Conservation (phyloP, 345 rosid genomes). For the Citrus reticulata region DNA sequence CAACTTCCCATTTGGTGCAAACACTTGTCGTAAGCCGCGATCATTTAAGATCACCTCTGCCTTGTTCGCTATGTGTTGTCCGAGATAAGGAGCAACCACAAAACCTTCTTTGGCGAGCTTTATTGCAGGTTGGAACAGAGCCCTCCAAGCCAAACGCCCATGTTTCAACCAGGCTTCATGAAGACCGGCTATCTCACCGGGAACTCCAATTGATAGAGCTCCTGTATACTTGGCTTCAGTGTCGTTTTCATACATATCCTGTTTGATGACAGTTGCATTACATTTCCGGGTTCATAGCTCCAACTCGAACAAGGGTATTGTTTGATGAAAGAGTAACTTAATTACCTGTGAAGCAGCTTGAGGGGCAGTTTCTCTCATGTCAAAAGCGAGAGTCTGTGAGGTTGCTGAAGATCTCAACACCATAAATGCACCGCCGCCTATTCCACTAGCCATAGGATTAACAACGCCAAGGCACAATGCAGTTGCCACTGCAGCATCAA, state of each 20-base stretch:
- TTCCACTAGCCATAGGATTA: conserved; percentile 85
- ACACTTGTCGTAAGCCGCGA: conserved; percentile 57
- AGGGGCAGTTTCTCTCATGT: conserved; percentile 98
- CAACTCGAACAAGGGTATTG: too few relatives aligned
- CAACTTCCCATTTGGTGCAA: conserved; percentile 65
- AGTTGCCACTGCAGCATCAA: conserved; percentile 91
- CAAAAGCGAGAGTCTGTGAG: conserved; percentile 57
- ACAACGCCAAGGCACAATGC: conserved; percentile 85
- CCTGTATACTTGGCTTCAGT: conserved; percentile 48
- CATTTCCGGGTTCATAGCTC: too few relatives aligned
- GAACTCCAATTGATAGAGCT: conserved; percentile 81
- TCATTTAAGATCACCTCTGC: conserved; percentile 40
- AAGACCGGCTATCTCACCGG: conserved; percentile 94
- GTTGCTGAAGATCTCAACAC: conserved; percentile 54
- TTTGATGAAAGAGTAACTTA: too few relatives aligned
- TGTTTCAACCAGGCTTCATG: conserved; percentile 73
- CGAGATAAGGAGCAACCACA: conserved; percentile 61
- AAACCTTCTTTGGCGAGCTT: conserved; percentile 72
- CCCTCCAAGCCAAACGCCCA: conserved; percentile 72
- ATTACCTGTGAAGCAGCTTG: conserved; percentile 67
- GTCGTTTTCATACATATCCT: conserved; percentile 77
- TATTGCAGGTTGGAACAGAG: conserved; percentile 71
- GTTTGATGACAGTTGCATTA: conserved; percentile 10
- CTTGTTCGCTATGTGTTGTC: conserved; percentile 20
- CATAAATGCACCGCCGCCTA: conserved; percentile 96